These are phyloP conservation scores for Fusarium subtropicale DNA, from an alignment of 2,329 filamentous ascomycete genomes.

Conservation along the genomic window DNA sequence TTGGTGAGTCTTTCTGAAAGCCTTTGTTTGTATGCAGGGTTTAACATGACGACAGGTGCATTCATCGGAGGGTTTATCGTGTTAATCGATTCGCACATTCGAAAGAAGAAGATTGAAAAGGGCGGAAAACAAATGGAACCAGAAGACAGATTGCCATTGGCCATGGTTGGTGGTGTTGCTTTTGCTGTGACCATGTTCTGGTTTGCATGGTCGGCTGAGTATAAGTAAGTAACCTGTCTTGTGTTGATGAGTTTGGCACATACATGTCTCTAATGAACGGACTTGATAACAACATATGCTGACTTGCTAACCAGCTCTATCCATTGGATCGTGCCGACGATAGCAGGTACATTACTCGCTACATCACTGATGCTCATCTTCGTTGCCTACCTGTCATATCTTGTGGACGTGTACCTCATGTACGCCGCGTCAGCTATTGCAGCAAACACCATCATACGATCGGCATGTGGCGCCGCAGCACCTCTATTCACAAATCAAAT, in stretches of 20 bases:
- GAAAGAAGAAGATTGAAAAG: conserved; percentile 19
- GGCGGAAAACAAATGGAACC: conserved; percentile 29
- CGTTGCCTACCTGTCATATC: conserved; percentile 35
- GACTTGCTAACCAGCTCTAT: conserved; percentile 12
- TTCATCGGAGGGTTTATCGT: conserved; percentile 33
- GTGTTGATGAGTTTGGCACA: neutral
- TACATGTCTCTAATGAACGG: neutral
- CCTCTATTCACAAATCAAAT: conserved; percentile 38
- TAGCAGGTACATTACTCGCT: conserved; percentile 33
- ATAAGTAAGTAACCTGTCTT: conserved; percentile 10
- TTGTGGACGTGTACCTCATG: conserved; percentile 39
- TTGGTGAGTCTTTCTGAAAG: conserved; percentile 2
- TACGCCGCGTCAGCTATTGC: conserved; percentile 38
- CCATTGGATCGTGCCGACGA: conserved; percentile 37
- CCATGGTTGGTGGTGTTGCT: conserved; percentile 37
- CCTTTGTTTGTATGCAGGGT: neutral
- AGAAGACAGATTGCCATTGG: conserved; percentile 34
- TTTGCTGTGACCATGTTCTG: conserved; percentile 41
- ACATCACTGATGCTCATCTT: conserved; percentile 41
- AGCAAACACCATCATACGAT: conserved; percentile 34
- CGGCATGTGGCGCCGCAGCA: conserved; percentile 38
- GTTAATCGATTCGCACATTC: conserved; percentile 30
- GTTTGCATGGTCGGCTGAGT: conserved; percentile 41
- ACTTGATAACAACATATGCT: neutral
- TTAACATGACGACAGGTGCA: conserved; percentile 15